phyloP scores from a whole-genome alignment of 2,329 filamentous ascomycete species.

The Curvularia sp. region DNA sequence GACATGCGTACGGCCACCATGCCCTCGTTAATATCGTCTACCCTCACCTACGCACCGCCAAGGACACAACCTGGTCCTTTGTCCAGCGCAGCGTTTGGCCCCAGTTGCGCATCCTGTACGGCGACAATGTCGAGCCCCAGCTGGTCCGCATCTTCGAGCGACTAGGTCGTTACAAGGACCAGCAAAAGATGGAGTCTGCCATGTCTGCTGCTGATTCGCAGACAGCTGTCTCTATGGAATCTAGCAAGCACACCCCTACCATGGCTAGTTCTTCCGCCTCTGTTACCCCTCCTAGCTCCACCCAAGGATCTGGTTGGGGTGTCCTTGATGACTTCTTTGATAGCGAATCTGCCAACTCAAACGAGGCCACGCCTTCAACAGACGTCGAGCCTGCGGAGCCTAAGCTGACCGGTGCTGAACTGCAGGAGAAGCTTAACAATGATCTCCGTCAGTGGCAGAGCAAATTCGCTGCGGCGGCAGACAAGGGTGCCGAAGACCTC shows the following conservation, averaged over 20 bases:
- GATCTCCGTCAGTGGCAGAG: slow-evolving; percentile 87
- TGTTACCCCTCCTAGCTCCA: slow-evolving; percentile 29
- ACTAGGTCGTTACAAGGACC: slow-evolving; percentile 76
- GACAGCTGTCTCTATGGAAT: slow-evolving; percentile 24
- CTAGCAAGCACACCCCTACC: slow-evolving; percentile 30
- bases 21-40: slow-evolving; percentile 74
- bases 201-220: slow-evolving; percentile 61
- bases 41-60: slow-evolving; percentile 74
- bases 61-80: slow-evolving; percentile 73
- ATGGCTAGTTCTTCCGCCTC: slow-evolving; percentile 32
- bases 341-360: slow-evolving; percentile 33
- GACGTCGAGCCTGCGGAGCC: slow-evolving; percentile 29
- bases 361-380: slow-evolving; percentile 25
- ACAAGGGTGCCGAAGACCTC: slow-evolving; percentile 78
- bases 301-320: slow-evolving; percentile 39
- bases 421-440: slow-evolving; percentile 69
- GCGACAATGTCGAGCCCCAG: slow-evolving; percentile 94
- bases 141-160: slow-evolving; percentile 90
- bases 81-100: slow-evolving; percentile 82
- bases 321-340: slow-evolving; percentile 43
- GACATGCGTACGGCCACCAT: slow-evolving; percentile 70
- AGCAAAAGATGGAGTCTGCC: slow-evolving; percentile 67
- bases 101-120: slow-evolving; percentile 78
- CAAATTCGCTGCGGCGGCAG: slow-evolving; percentile 84
- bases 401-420: slow-evolving; percentile 48